Base-by-base conservation (phyloP, 108 stramenopile genomes). In the Fragilaria radians region DNA sequence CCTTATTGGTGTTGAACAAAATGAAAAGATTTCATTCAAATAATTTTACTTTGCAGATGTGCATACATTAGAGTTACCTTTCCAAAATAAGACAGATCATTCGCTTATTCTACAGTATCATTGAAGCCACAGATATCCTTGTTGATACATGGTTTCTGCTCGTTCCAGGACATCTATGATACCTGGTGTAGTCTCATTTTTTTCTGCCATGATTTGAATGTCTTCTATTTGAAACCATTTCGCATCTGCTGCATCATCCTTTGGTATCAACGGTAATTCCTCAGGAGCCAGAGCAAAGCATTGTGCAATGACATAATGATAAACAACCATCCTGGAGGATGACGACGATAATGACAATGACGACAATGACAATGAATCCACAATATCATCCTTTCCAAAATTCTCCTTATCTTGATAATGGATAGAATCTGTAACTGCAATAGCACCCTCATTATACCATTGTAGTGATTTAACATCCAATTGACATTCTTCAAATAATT, bases 401-500 rank as follows among this genome's bases (percentile, higher is more conserved):
- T n/a, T n/a, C n/a, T n/a, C n/a, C n/a, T n/a, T n/a, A n/a, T n/a
- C n/a, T n/a, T n/a, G n/a, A n/a, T n/a, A n/a, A 53, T 56, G 29
- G 17, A 79, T 75, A 4, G 73, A 71, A 62, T 79, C 78, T 5
- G 74, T 60, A 52, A 63, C 68, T 29, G 68, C 46, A 51, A 79
- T 65, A 32, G 78, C 62, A 19, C 70, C 77, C 11, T 52, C 46
- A 4, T 36, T 22, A 29, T 72, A 62, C 78, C 78, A 79, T 32
- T 53, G 54, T 28, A 79, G 29, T 19, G 28, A 61, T n/a, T 29
- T 62, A 24, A 33, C 14, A 33, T 18, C 21, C 31, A 85, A 65
- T 0, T 79, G 52, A 4, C 78, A 79, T 63, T 87, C 86, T 78
- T 87, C 86, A 25, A 14, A 25, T 23, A 87, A 55, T 54, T 87